Evolutionary conservation across 176 grass and related monocot species (phyloP), one percentile per base, ranked within the genome.

Genomic region (Aegilops bicornis): DNA sequence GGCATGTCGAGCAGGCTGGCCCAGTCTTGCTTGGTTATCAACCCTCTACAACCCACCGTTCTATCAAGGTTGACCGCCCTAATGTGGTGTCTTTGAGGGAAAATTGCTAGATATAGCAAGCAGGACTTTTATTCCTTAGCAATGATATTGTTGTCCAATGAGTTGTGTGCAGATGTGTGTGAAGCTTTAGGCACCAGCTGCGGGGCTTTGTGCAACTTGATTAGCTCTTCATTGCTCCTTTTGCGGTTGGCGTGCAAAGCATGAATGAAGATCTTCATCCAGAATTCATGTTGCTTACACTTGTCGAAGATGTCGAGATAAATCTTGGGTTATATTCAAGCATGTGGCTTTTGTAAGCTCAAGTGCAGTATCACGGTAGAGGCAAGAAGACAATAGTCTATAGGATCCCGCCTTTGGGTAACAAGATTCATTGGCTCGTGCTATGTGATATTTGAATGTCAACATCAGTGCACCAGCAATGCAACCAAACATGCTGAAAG

Each of bases 51-150:
- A 79, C 65, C 81, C 83, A 85, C 8, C 72, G 5, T 10, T 5
- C 62, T 4, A 78, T 47, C 14, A 88, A 19, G 13, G 71, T 87
- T 33, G 84, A 72, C 4, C 64, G 10, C n/a, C 10, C 23, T 86
- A 64, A 86, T 80, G 0, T 2, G 45, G 0, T 19, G n/a, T 2
- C 2, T 1, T 7, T 0, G 17, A 71, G 76, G 64, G 11, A 86
- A 86, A 65, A 86, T 70, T 11, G 66, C 66, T 20, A 78, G 84
- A 48, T 68, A 71, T 14, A 75, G 7, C 9, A 65, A 79, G 47
- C 84, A 86, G 1, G 22, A 15, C 73, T 69, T 40, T 20, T 67
- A 33, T 0, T 39, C 32, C 31, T 9, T 68, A 50, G 37, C 37
- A 39, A 39, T 25, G 43, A 19, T 22, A 24, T 39, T 39, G 24